Evolutionary conservation across 768 basidiomycete genomes (phyloP), one percentile per base, ranked within the genome.

Genomic region (Ramaria sp.): DNA sequence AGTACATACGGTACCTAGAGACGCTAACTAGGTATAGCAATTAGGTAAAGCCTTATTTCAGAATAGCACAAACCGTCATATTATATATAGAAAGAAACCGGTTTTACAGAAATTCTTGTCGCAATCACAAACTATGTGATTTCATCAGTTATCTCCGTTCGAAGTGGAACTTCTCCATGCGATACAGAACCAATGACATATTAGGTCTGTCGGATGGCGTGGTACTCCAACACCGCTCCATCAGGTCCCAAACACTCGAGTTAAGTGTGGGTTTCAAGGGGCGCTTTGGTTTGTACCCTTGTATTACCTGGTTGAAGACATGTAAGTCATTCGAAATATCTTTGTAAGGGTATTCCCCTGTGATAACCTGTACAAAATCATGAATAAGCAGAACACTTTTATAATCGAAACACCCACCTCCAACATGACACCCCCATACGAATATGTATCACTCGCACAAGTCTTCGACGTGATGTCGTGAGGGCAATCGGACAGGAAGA

Each of bases 201-300:
- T 39, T 34, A 22, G 56, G 56, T 38, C 56, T 34, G 19, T 57
- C 56, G 19, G 31, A 31, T 15, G 56, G 50, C 11, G 48, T 15
- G 22, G 17, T 22, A 22, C 38, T 1, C 56, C 56, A 57, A 51
- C 56, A 57, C 24, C 56, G 56, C 45, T 57, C 56, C 56, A 57
- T 57, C 6, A 57, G 34, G 33, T 51, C 56, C 50, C 50, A 51
- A 22, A 57, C 38, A 22, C 24, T 17, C 7, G 27, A 49, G 20
- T 51, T 39, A 22, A 57, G 24, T 5, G 31, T 17, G 5, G 50
- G 47, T 27, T 49, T 6, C 19, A 13, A 24, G 27, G 56, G 56
- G 3, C 46, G 46, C 17, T 52, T 38, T 4, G 56, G 56, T 33
- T 27, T 42, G 46, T 38, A 19, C n/a, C 46, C 33, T 38, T 42